Evolutionary conservation across 805 yeast species (phyloP), one percentile per base, ranked within the genome.

Genomic region (Monosporozyma unispora): DNA sequence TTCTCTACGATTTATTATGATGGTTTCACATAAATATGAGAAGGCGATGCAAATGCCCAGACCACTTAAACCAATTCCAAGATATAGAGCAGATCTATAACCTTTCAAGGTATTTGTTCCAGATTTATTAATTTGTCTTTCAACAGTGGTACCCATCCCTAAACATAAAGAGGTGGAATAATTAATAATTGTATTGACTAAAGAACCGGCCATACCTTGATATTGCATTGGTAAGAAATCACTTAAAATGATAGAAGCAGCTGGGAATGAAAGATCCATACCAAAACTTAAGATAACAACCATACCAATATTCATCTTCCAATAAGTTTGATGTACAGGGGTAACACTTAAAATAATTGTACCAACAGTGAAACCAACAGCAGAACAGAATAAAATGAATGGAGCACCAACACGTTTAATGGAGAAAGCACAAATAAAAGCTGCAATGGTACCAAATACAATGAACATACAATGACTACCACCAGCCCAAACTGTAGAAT

Each of bases 181-280:
- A 61, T 82, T 85, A 12, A 82, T 78, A 53, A 82, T 78, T 0
- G 93, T 84, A 22, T 82, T 74, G 5, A 84, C 81, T 45, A 85
- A 67, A 0, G 88, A 81, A 0, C 87, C 89, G 0, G 89, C 89
- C 75, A 82, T 78, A 6, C 91, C 93, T 65, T 85, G 91, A 56
- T 81, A 79, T 50, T 75, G 70, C 45, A 71, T 62, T 0, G 91
- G 89, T 31, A 84, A 67, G 46, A 68, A 68, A 52, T 80, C 81
- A 8, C 83, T 76, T 44, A 84, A 63, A 11, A 82, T 73, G 44
- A 84, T 71, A 0, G 88, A 78, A 0, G 86, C 80, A 1, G 90
- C 82, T 0, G 93, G 91, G 63, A 84, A 85, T 28, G 86, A 79
- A 60, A 81, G 69, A 61, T 85, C 91, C 90, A 85, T 84, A 3